Evolutionary conservation across 441 rosid genomes (phyloP), one percentile per base, ranked within the genome.

Genomic region (Brassica balearica): DNA sequence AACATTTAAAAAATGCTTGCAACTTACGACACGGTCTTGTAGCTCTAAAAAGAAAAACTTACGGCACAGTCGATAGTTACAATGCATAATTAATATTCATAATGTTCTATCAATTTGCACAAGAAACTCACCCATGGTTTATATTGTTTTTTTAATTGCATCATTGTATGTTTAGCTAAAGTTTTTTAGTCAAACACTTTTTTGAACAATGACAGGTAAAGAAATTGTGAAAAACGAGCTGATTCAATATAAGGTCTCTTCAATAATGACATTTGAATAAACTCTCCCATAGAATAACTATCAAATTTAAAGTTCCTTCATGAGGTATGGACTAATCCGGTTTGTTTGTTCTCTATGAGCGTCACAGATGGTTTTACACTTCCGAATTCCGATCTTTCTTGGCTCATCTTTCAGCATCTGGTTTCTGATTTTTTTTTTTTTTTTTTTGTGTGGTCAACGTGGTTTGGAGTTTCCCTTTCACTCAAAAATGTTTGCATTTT

Each of bases 381-480:
- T 64, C 4, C 5, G 1, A 14, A 9, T 3, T 58, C 23, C 4
- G 11, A 46, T 46, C 15, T 46, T 12, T 12, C 55, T 12, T 59
- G 29, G 32, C 32, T 25, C 65, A 61, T 62, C 19, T 62, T 27
- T 62, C 41, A 27, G 66, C 29, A 15, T 38, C 8, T 64, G 11
- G 77, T 53, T 74, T 74, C 27, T 53, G 15, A 34, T 32, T 4
- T 19, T 17, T 17, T 17, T 17, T 4, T 19, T 25, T 29, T 29
- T 29, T 14, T n/a, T n/a, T n/a, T n/a, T n/a, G 8, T 9, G 14
- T 36, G 71, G 38, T 65, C 77, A 65, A 65, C 56, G 56, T 55
- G 58, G 65, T 65, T 55, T 74, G 65, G 77, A 65, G 41, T 36
- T 66, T 36, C 36, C 36, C 14, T 64, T 48, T 8, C 34, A 63